Evolutionary conservation across 169 alveolate species (phyloP).

Genomic region (Cryptosporidium canis): DNA sequence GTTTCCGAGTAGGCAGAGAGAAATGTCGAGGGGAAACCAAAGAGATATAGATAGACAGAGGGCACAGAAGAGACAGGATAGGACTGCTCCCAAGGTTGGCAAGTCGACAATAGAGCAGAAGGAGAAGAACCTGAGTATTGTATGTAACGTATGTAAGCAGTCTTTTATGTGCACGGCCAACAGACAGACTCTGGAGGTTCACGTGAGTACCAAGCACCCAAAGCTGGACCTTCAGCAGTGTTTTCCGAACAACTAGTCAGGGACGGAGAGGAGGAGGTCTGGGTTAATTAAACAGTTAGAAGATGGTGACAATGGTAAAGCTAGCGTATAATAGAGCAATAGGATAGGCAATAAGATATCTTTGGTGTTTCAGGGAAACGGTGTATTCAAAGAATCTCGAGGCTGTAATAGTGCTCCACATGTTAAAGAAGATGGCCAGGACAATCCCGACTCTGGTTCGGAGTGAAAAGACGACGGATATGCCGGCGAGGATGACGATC

Average conservation of each 20-base stretch:
- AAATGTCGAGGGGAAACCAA: slow-evolving; percentile 86
- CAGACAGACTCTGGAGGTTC: slow-evolving; percentile 81
- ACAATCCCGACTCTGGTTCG: slow-evolving; percentile 74
- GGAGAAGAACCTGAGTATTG: slow-evolving; percentile 79
- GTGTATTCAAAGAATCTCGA: slow-evolving; percentile 83
- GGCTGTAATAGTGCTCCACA: slow-evolving; percentile 81
- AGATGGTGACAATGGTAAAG: slow-evolving; percentile 72
- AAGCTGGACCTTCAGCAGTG: slow-evolving; percentile 80
- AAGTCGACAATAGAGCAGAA: slow-evolving; percentile 80
- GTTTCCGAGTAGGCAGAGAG: neutral
- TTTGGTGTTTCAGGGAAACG: slow-evolving; percentile 79
- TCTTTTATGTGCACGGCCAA: slow-evolving; percentile 85
- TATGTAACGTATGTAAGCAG: slow-evolving; percentile 83
- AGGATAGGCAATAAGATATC: slow-evolving; percentile 82
- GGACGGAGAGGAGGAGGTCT: neutral
- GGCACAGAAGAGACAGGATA: slow-evolving; percentile 78
- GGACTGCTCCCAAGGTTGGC: slow-evolving; percentile 76
- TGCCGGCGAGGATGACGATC: slow-evolving; percentile 78
- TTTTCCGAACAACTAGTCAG: slow-evolving; percentile 66
- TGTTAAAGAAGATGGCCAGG: slow-evolving; percentile 75
- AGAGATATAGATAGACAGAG: slow-evolving; percentile 84
- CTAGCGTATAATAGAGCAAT: slow-evolving; percentile 81
- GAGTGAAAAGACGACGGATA: slow-evolving; percentile 76
- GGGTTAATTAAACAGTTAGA: neutral
- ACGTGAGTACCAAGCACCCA: slow-evolving; percentile 82